Evolutionary conservation across 2,329 filamentous ascomycete species (phyloP), one percentile per base, ranked within the genome.

Genomic region (Capronia americana): DNA sequence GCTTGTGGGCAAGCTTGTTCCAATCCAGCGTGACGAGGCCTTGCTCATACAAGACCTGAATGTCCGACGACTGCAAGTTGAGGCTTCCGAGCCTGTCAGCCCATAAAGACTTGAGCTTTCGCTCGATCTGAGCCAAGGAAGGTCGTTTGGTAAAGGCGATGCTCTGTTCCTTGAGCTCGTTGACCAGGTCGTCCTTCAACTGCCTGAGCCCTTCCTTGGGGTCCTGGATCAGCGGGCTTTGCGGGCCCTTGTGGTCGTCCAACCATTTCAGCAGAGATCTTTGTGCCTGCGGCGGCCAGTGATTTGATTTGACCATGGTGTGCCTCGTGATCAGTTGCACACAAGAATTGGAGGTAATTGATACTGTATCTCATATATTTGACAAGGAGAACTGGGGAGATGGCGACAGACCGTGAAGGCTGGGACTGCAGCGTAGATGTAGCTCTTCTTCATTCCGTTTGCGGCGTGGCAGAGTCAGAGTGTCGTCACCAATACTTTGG

Each of bases 191-290:
- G 4, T 12, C 26, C 17, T 20, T 41, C 54, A 57, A 34, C 10
- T 57, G 28, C 5, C 20, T 20, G 32, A 57, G 20, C 23, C 28
- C 54, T n/a, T 23, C 17, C 23, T 38, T 41, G 6, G n/a, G 20
- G 23, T 57, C 34, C 30, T 57, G 28, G 6, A 57, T 57, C 54
- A 57, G 34, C 23, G 54, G 28, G 54, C 54, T 41, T 38, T 57
- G 28, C 30, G 54, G 14, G 17, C 28, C 32, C 8, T 57, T 57
- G 30, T 57, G 30, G 14, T 57, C 54, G 20, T 57, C 54, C 30
- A 57, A 14, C 54, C 54, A 57, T 20, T 38, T n/a, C 20, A 57
- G 30, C 12, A 57, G 28, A n/a, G 32, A 32, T 57, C 32, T 5
- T 20, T 57, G 54, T 20, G 32, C 54, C 28, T 34, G 28, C 8